phyloP scores from a whole-genome alignment of 2,329 filamentous ascomycete genomes.

The Colletotrichum tanaceti region DNA sequence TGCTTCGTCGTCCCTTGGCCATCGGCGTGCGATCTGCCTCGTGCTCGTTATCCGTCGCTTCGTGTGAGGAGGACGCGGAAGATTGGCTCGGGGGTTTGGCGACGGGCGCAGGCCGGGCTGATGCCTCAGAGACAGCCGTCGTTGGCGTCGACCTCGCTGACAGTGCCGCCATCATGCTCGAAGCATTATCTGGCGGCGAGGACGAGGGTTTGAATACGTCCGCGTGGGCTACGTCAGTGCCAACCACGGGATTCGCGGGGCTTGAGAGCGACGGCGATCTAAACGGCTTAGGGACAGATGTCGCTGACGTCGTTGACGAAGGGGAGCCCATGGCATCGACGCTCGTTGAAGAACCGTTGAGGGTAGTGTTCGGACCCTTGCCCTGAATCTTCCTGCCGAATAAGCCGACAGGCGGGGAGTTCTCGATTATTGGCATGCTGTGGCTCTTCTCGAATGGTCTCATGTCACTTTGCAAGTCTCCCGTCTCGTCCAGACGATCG shows the following conservation, averaged over 20 bases:
- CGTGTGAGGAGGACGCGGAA: slow-evolving; percentile 59
- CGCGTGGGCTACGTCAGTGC: slow-evolving; percentile 73
- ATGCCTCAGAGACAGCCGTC: slow-evolving; percentile 54
- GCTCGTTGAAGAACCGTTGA: slow-evolving; percentile 59
- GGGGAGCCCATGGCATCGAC: slow-evolving; percentile 56
- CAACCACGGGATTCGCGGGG: slow-evolving; percentile 73
- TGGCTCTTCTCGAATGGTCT: slow-evolving; percentile 67
- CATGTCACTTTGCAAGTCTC: slow-evolving; percentile 53
- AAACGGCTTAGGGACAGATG: slow-evolving; percentile 40
- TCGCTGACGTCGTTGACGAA: slow-evolving; percentile 48
- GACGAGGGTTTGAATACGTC: slow-evolving; percentile 70
- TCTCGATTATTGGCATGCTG: slow-evolving; percentile 59
- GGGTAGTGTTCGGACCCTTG: slow-evolving; percentile 50
- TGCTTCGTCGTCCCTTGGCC: slow-evolving; percentile 50
- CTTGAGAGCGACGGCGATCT: slow-evolving; percentile 71
- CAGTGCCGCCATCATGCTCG: slow-evolving; percentile 74
- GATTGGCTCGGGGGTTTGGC: slow-evolving; percentile 60
- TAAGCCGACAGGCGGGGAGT: slow-evolving; percentile 54
- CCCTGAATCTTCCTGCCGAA: slow-evolving; percentile 62
- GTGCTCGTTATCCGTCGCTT: slow-evolving; percentile 55
- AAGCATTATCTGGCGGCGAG: slow-evolving; percentile 69
- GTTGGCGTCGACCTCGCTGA: slow-evolving; percentile 70
- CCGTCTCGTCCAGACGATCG: slow-evolving; percentile 56
- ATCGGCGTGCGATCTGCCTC: slow-evolving; percentile 46
- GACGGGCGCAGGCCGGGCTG: slow-evolving; percentile 51